Evolutionary conservation across 176 grass and related monocot species (phyloP), one percentile per base, ranked within the genome.

Genomic region (Aegilops speltoides): DNA sequence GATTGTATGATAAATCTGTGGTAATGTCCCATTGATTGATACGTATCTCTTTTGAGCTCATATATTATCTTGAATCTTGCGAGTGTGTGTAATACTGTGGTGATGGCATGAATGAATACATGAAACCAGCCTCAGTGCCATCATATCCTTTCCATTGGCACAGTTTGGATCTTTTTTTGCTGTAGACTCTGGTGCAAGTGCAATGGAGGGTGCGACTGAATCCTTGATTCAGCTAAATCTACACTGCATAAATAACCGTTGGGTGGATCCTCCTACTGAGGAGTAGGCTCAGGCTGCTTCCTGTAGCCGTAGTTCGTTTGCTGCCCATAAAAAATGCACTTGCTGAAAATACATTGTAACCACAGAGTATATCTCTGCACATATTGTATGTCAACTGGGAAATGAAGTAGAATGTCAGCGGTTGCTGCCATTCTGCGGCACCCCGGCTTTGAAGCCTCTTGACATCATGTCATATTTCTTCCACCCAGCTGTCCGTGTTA

Each of bases 181-280:
- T 80, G 59, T 86, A 95, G 96, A 92, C 78, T 7, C 94, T 80
- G 86, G 83, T 95, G 65, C 83, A 22, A 91, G 95, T 40, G 96
- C 91, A 38, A 95, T 98, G 93, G 96, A 98, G 73, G 81, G 83
- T 16, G 96, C 91, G 16, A 98, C 93, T 54, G 90, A 98, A 15
- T 91, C 96, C 40, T 93, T 95, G 86, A 94, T 95, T 89, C 91
- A 95, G 84, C 84, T 98, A 25, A 25, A 98, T 98, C 86, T 95
- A 94, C 76, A 91, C 94, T 31, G 3, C 31, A 31, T 31, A 57
- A 46, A 98, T 20, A 93, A 88, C 28, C 89, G 93, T 65, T 95
- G 93, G 93, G 90, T 95, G 52, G 96, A 98, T 25, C 96, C 96
- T 60, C 86, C 93, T 54, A 64, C 68, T 16, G 91, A 94, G 81